phyloP scores from a whole-genome alignment of 169 alveolate genomes.

The Cryptosporidium ryanae region DNA sequence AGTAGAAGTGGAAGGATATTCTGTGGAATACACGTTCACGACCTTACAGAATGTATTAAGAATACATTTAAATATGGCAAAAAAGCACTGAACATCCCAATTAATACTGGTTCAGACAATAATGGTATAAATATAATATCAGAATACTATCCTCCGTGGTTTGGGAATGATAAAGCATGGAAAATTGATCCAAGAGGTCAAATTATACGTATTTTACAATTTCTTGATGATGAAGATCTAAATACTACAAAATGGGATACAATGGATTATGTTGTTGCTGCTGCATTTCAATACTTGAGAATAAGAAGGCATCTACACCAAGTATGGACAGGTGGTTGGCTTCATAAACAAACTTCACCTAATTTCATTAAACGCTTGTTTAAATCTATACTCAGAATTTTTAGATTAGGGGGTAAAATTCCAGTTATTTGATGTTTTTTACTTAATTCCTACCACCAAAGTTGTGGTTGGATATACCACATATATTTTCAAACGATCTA shows the following conservation, averaged over 20 bases:
- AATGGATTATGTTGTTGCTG: conserved; percentile 51
- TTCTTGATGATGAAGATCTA: conserved; percentile 59
- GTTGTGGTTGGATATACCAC: conserved; percentile 13
- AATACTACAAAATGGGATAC: conserved; percentile 69
- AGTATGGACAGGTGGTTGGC: conserved; percentile 69
- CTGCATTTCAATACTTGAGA: conserved; percentile 60
- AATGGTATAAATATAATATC: not conserved
- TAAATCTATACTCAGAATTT: conserved; percentile 29
- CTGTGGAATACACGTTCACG: conserved; percentile 55
- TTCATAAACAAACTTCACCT: conserved; percentile 56
- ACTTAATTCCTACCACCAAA: conserved; percentile 4
- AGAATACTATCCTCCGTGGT: conserved; percentile 55
- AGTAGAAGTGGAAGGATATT: conserved; percentile 51
- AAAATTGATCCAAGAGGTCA: conserved; percentile 48
- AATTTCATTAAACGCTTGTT: conserved; percentile 32
- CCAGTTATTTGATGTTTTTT: conserved; percentile 31
- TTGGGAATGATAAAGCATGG: conserved; percentile 39
- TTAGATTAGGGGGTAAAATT: conserved; percentile 48
- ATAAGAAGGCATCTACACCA: conserved; percentile 55
- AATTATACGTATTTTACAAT: conserved; percentile 57
- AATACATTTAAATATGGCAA: conserved; percentile 36
- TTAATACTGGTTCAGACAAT: not conserved
- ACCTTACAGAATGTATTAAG: conserved; percentile 33
- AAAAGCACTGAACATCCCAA: conserved; percentile 16
- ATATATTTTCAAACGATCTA: conserved; percentile 12